These are phyloP conservation scores for Teunomyces atbi DNA, from an alignment of 805 yeast genomes.

Conservation along the genomic window DNA sequence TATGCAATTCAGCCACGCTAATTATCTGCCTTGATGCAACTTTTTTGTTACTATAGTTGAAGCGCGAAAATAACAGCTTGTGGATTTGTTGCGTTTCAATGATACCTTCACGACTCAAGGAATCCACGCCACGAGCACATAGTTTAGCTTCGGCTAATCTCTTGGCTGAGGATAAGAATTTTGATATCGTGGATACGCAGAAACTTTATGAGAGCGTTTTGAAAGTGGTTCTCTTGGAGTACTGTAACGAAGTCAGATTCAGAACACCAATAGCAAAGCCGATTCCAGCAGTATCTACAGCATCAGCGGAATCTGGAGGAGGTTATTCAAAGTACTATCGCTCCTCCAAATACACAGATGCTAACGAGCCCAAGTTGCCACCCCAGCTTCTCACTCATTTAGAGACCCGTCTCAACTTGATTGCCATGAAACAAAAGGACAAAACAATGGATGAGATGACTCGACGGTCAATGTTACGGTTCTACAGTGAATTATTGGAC, in stretches of 20 bases:
- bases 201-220: constrained; percentile 52
- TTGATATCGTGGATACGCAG: constrained; percentile 17
- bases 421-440: constrained; percentile 45
- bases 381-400: constrained; percentile 36
- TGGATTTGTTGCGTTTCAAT: not conserved
- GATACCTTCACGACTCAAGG: constrained; percentile 2
- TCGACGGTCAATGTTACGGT: constrained; percentile 56
- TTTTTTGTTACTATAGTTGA: not conserved
- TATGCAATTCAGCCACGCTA: not conserved
- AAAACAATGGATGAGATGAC: constrained; percentile 45
- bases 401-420: constrained; percentile 40
- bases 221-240: constrained; percentile 56
- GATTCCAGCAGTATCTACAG: not conserved
- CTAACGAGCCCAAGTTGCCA: constrained; percentile 32
- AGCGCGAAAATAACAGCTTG: not conserved
- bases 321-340: constrained; percentile 10
- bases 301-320: not conserved
- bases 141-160: constrained; percentile 25
- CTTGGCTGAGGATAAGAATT: constrained; percentile 10
- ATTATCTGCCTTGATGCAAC: no score
- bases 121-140: constrained; percentile 13
- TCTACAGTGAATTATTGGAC: constrained; percentile 59
- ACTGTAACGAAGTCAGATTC: constrained; percentile 65
- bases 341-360: constrained; percentile 7
- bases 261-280: constrained; percentile 25